These are phyloP conservation scores for Raddia distichophylla DNA, from an alignment of 176 grass and related monocot genomes.

Conservation along the genomic window DNA sequence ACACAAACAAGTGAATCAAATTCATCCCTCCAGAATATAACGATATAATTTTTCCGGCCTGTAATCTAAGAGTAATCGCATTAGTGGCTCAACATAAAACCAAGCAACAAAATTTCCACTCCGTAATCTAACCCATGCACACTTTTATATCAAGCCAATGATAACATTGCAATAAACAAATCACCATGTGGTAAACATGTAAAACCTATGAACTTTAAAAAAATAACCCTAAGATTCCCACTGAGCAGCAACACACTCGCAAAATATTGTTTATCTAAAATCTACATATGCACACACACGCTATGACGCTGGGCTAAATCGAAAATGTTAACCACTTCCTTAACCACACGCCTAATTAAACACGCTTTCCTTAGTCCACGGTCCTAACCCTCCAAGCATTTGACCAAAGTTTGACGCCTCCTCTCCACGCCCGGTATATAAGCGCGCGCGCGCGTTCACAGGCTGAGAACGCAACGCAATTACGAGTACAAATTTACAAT, in stretches of 20 bases:
- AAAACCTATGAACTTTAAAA: background rate
- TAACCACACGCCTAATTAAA: background rate
- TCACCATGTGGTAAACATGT: slow-evolving; percentile 23
- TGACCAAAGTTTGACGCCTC: slow-evolving; percentile 46
- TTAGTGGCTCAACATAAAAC: background rate
- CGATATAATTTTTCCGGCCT: background rate
- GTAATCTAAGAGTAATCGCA: background rate
- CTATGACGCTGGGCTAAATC: background rate
- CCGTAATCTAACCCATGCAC: slow-evolving; percentile 3
- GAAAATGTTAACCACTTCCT: background rate
- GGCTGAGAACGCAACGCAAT: background rate
- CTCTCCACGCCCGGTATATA: slow-evolving; percentile 18
- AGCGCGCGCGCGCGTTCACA: background rate
- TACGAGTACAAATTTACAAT: too few relatives aligned
- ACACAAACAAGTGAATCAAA: too few relatives aligned
- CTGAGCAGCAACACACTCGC: background rate
- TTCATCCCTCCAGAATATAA: too few relatives aligned
- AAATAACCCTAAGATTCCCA: background rate
- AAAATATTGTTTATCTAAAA: background rate
- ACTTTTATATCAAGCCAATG: background rate
- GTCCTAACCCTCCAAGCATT: slow-evolving; percentile 5
- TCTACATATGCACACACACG: background rate
- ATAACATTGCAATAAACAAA: background rate
- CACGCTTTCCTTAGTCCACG: slow-evolving; percentile 28
- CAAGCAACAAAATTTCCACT: background rate